Evolutionary conservation across 495 filamentous ascomycete genomes (phyloP), one percentile per base, ranked within the genome.

Genomic region (Penicillium goetzii): DNA sequence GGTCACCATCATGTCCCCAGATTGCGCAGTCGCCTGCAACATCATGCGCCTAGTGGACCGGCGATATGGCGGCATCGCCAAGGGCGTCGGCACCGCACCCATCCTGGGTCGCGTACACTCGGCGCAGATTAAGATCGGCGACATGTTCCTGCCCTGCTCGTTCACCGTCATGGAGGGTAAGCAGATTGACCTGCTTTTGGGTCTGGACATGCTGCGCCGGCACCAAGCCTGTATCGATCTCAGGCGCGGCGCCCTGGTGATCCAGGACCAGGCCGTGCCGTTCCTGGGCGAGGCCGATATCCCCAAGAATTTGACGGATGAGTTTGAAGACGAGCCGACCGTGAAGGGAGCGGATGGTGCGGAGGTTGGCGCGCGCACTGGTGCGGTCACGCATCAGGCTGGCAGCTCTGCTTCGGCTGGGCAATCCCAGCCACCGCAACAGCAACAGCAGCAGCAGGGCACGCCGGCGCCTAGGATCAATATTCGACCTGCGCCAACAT

Each of bases 151-250:
- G 55, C 87, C 93, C 0, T 97, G 93, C 80, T 91, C 90, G 53
- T 99, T 99, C 76, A 98, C 96, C n/a, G 95, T 99, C 65, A 97
- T 99, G 95, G 95, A 99, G 77, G 95, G 95, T 38, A 99, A 98
- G 76, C 88, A 91, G 61, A 95, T 98, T n/a, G 95, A 98, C 68
- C 81, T 99, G 12, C 84, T 99, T 9, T 83, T 99, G 12, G 95
- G 95, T 7, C 80, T 99, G 50, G 95, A 99, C 73, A 99, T 99
- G 90, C 80, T 98, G 55, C 96, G 92, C 75, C 85, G 96, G 33
- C 91, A 97, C 74, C 94, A 96, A 76, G 95, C 94, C 4, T 90
- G 84, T 61, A 92, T 99, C 65, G 96, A 99, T 70, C 85, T 99
- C 10, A 81, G 83, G 62, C 88, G 86, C 69, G 89, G 90, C 62